phyloP scores from a whole-genome alignment of 2,329 filamentous ascomycete species.

The Sarocladiaceae sp. region DNA sequence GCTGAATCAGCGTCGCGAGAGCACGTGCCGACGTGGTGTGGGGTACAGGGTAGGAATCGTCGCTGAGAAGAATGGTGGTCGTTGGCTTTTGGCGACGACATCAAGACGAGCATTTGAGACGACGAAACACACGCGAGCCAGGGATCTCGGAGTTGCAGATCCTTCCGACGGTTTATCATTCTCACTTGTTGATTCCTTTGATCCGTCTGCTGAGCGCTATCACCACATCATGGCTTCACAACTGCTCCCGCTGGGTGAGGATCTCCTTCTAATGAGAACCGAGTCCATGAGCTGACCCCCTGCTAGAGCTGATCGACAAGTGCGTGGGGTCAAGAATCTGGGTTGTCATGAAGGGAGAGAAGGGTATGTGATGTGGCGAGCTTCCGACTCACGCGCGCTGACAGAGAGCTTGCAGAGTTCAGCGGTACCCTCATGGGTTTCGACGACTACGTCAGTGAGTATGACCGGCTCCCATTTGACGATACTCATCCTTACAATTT shows the following conservation, averaged over 20 bases:
- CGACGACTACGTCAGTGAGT: slow-evolving; percentile 99
- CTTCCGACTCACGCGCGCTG: slow-evolving; percentile 10
- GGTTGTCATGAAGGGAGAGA: slow-evolving; percentile 99
- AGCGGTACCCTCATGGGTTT: slow-evolving; percentile 91
- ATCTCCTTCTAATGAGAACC: neutral
- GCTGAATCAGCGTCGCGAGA: slow-evolving; percentile 30
- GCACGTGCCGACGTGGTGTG: slow-evolving; percentile 25
- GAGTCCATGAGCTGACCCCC: neutral
- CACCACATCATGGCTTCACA: slow-evolving; percentile 58
- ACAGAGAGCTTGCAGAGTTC: slow-evolving; percentile 61
- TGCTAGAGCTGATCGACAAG: slow-evolving; percentile 91
- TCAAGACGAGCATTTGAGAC: neutral
- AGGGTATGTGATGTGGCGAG: slow-evolving; percentile 52
- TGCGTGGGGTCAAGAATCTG: slow-evolving; percentile 96
- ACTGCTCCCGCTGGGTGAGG: slow-evolving; percentile 62
- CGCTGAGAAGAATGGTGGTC: too few species aligned
- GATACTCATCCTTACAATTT: slow-evolving; percentile 14
- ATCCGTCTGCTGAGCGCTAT: neutral
- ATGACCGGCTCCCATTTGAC: neutral
- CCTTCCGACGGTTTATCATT: neutral
- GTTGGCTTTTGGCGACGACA: slow-evolving; percentile 12
- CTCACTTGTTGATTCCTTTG: neutral
- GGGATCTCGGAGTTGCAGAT: too few species aligned
- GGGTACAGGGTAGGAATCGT: slow-evolving; percentile 1
- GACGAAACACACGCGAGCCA: neutral